Conservation (phyloP, 139 green algal genomes). For the Helicosporidium sp. region DNA sequence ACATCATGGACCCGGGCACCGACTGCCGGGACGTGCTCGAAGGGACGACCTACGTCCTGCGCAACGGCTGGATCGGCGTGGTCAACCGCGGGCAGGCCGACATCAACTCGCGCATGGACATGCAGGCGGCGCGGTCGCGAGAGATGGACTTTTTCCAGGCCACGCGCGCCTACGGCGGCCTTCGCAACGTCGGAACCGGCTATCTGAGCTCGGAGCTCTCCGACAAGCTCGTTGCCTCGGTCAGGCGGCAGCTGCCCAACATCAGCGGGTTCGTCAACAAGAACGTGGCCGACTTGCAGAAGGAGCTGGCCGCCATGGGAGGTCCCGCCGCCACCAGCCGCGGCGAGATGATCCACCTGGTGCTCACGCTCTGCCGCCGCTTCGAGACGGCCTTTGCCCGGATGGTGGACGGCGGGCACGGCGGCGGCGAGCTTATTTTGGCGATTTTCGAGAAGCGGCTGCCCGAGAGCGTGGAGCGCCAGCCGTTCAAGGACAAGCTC, state of each 20-base stretch:
- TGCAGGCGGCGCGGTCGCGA: constrained; percentile 2
- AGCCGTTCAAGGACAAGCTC: constrained; percentile 71
- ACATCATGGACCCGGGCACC: constrained; percentile 95
- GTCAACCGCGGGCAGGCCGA: constrained; percentile 79
- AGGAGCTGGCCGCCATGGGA: constrained; percentile 54
- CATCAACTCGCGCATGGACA: constrained; percentile 53
- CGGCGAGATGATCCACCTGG: constrained; percentile 78
- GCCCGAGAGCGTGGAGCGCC: constrained; percentile 61
- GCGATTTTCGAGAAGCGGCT: constrained; percentile 84
- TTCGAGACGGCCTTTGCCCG: constrained; percentile 60
- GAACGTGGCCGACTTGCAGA: constrained; percentile 44
- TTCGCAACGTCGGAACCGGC: constrained; percentile 46
- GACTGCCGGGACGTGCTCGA: constrained; percentile 59
- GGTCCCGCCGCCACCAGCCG: constrained; percentile 21
- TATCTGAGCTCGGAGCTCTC: constrained; percentile 59
- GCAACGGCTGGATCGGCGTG: constrained; percentile 79
- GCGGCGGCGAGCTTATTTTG: constrained; percentile 61
- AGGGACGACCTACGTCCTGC: constrained; percentile 45
- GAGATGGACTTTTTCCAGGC: constrained; percentile 59
- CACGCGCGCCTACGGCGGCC: constrained; percentile 23
- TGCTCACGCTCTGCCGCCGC: constrained; percentile 61
- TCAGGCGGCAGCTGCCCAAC: constrained; percentile 64
- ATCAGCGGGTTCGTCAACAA: constrained; percentile 55
- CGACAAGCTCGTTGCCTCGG: constrained; percentile 52
- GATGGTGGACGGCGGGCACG: constrained; percentile 54